phyloP scores from a whole-genome alignment of 1,284 basidiomycete species.

The Pterulicium gracile region DNA sequence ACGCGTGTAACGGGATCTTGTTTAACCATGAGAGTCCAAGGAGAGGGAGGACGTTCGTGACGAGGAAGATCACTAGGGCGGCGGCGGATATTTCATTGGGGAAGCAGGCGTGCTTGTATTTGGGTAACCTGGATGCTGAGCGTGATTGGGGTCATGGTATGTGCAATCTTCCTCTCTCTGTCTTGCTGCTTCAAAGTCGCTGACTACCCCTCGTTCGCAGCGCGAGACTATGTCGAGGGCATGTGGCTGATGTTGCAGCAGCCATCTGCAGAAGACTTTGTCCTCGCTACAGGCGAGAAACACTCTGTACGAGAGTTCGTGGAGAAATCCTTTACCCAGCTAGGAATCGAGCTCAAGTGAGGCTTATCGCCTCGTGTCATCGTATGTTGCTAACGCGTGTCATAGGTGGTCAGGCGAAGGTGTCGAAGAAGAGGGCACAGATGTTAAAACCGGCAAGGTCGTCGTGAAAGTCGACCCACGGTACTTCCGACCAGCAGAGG shows the following conservation, averaged over 20 bases:
- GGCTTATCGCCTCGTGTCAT: slow-evolving; percentile 13
- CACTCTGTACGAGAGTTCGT: slow-evolving; percentile 87
- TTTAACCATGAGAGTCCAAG: slow-evolving; percentile 94
- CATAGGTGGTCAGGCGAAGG: slow-evolving; percentile 66
- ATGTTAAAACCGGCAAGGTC: slow-evolving; percentile 52
- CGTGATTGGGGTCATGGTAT: slow-evolving; percentile 91
- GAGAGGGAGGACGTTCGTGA: slow-evolving; percentile 86
- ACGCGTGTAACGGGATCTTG: slow-evolving; percentile 82
- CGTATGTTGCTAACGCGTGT: slow-evolving; percentile 6
- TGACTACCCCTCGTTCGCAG: slow-evolving; percentile 23
- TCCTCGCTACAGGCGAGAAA: slow-evolving; percentile 87
- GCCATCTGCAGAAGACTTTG: slow-evolving; percentile 70
- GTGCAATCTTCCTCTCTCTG: slow-evolving; percentile 15
- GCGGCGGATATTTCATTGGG: slow-evolving; percentile 82
- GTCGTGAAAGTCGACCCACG: slow-evolving; percentile 73
- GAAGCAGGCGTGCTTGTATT: slow-evolving; percentile 78
- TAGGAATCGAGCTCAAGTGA: slow-evolving; percentile 57
- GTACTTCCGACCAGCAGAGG: slow-evolving; percentile 88
- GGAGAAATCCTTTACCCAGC: slow-evolving; percentile 66
- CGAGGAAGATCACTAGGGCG: slow-evolving; percentile 83
- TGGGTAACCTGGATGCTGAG: slow-evolving; percentile 84
- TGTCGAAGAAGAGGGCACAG: slow-evolving; percentile 65
- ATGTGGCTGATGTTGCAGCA: slow-evolving; percentile 96
- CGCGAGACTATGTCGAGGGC: slow-evolving; percentile 83
- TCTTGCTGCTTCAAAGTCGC: not conserved